phyloP scores from a whole-genome alignment of 106 monocot species.

The Allium fistulosum region DNA sequence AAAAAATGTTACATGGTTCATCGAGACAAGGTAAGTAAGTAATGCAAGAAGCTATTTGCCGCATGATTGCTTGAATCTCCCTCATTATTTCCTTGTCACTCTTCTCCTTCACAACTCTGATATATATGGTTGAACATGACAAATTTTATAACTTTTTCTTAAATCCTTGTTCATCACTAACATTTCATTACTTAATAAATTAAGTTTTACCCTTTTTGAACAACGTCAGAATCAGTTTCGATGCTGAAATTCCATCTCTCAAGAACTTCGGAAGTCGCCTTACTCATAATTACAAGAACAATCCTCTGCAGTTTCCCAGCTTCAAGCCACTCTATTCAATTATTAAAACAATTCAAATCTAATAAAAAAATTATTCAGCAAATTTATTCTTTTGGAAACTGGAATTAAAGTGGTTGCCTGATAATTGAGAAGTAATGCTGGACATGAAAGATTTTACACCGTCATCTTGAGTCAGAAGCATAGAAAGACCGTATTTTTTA shows the following conservation, averaged over 20 bases:
- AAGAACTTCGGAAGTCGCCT: slow-evolving; percentile 73
- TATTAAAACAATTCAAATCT: background rate
- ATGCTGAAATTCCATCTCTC: slow-evolving; percentile 98
- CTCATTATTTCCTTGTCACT: slow-evolving; percentile 98
- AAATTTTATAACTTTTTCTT: background rate
- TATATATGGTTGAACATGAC: background rate
- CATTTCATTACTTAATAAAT: too few species aligned
- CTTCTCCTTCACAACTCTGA: slow-evolving; percentile 74
- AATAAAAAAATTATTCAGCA: background rate
- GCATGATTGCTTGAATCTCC: slow-evolving; percentile 98
- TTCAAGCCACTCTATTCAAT: slow-evolving; percentile 70
- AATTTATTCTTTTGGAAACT: background rate
- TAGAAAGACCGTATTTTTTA: slow-evolving; percentile 90
- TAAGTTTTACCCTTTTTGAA: slow-evolving; percentile 64
- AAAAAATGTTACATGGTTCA: slow-evolving; percentile 54
- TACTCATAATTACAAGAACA: slow-evolving; percentile 98
- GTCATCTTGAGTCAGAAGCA: slow-evolving; percentile 92
- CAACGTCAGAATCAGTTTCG: slow-evolving; percentile 77
- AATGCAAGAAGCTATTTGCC: slow-evolving; percentile 90
- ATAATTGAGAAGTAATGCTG: slow-evolving; percentile 71
- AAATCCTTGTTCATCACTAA: background rate
- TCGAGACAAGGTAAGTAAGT: slow-evolving; percentile 97
- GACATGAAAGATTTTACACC: slow-evolving; percentile 80
- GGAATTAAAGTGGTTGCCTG: slow-evolving; percentile 25
- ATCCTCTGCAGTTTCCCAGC: slow-evolving; percentile 82